phyloP scores from a whole-genome alignment of 2,329 filamentous ascomycete species.

The Aspergillus sp. region DNA sequence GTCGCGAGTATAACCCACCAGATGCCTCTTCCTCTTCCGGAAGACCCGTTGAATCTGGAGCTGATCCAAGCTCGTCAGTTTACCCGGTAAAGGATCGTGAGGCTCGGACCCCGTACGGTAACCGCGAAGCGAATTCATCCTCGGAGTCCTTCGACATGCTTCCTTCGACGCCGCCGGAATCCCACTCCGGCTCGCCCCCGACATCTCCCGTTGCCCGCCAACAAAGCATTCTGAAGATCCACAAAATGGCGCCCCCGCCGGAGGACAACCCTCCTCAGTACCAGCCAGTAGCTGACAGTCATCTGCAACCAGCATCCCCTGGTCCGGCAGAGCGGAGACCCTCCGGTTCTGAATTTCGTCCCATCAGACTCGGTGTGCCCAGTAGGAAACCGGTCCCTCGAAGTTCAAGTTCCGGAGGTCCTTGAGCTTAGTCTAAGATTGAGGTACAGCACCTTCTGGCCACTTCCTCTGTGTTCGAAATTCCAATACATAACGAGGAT shows the following conservation, averaged over 20 bases:
- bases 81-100: slow-evolving; percentile 28
- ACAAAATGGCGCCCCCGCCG: slow-evolving; percentile 20
- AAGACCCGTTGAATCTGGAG: slow-evolving; percentile 32
- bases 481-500: neutral
- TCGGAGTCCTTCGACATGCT: slow-evolving; percentile 42
- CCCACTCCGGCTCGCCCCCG: slow-evolving; percentile 34
- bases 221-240: slow-evolving; percentile 33
- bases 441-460: neutral
- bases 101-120: slow-evolving; percentile 22
- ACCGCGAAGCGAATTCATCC: slow-evolving; percentile 28
- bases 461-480: neutral
- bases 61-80: slow-evolving; percentile 40
- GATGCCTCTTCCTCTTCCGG: slow-evolving; percentile 30
- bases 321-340: slow-evolving; percentile 19
- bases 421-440: neutral
- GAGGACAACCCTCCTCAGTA: slow-evolving; percentile 35
- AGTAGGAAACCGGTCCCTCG: slow-evolving; percentile 39
- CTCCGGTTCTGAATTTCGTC: slow-evolving; percentile 25
- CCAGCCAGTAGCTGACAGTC: slow-evolving; percentile 25
- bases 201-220: slow-evolving; percentile 30
- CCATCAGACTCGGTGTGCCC: slow-evolving; percentile 39
- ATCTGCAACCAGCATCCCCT: slow-evolving; percentile 9
- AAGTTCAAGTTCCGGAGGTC: slow-evolving; percentile 16
- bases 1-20: slow-evolving; percentile 53
- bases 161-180: slow-evolving; percentile 36